A percentile compares a stretch with the other conserved stretches of the same genome.
phyloP scores from a whole-genome alignment of 2,329 filamentous ascomycete species.

The Fusarium pseudocircinatum region DNA sequence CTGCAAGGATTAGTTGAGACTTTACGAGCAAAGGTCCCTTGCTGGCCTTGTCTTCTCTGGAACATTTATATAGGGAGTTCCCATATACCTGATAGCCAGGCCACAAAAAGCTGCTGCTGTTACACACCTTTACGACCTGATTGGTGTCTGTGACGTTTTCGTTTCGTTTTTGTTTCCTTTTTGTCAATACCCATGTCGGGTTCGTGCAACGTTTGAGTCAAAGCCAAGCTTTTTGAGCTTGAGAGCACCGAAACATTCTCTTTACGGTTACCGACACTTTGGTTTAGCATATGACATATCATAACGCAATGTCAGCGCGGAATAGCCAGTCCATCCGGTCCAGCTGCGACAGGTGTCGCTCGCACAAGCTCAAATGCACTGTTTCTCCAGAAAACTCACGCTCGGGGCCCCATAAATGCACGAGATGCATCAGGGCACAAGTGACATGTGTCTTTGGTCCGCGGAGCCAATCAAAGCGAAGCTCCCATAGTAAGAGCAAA shows the following conservation, averaged over 20 bases:
- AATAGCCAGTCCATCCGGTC: not conserved
- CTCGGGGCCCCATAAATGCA: not conserved
- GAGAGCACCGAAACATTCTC: too few species aligned
- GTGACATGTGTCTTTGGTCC: not conserved
- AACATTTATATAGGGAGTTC: slow-evolving; percentile 1
- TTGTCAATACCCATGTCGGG: too few species aligned
- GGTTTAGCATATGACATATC: not conserved
- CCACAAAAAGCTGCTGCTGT: not conserved
- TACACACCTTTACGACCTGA: not conserved
- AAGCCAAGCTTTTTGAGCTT: too few species aligned
- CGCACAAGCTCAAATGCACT: not conserved
- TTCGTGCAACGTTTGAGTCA: too few species aligned
- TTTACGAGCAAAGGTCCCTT: not conserved
- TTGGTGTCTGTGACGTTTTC: too few species aligned
- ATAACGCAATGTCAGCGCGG: not conserved
- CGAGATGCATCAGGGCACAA: not conserved
- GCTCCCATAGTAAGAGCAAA: not conserved
- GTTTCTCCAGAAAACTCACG: not conserved
- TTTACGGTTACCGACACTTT: not conserved
- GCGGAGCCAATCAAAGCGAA: not conserved
- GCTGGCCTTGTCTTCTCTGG: not conserved
- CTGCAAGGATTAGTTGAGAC: not conserved
- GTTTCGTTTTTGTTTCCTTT: too few species aligned
- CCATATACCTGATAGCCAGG: not conserved
- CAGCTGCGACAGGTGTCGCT: not conserved